A percentile compares a stretch with the other conserved stretches of the same genome.
Evolutionary conservation across 768 basidiomycete genomes (phyloP).

Genomic region (Pleurotus platypus): DNA sequence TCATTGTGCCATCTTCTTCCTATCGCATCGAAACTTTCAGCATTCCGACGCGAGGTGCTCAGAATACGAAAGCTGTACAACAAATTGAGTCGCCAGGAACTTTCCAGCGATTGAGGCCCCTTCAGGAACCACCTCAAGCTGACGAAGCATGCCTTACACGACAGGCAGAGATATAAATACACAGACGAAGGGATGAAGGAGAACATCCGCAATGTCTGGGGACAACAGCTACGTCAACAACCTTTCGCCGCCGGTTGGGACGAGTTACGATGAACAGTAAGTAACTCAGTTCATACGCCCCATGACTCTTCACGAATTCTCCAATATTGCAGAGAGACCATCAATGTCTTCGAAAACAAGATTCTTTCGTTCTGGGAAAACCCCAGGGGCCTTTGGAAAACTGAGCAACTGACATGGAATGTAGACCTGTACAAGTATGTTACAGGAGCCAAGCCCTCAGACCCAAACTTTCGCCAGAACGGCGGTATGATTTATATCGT

Average conservation of each 20-base stretch:
- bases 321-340: not conserved
- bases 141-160: no score
- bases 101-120: no score
- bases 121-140: no score
- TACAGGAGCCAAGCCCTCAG: not conserved
- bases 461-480: not conserved
- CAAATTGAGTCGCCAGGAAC: no score
- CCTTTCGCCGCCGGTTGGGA: not conserved
- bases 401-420: not conserved
- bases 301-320: not conserved
- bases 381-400: not conserved
- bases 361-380: not conserved
- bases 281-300: not conserved
- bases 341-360: not conserved
- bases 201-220: no score
- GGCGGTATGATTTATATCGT: not conserved
- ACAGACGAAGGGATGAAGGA: no score
- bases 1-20: no score
- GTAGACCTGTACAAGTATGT: not conserved
- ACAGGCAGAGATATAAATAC: no score
- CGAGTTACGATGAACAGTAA: not conserved
- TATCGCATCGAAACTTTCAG: no score
- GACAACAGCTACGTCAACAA: not conserved
- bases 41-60: no score
- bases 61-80: no score